These are phyloP conservation scores for Fraxinus quadrangulata DNA, from an alignment of 257 asterid species.

Conservation along the genomic window DNA sequence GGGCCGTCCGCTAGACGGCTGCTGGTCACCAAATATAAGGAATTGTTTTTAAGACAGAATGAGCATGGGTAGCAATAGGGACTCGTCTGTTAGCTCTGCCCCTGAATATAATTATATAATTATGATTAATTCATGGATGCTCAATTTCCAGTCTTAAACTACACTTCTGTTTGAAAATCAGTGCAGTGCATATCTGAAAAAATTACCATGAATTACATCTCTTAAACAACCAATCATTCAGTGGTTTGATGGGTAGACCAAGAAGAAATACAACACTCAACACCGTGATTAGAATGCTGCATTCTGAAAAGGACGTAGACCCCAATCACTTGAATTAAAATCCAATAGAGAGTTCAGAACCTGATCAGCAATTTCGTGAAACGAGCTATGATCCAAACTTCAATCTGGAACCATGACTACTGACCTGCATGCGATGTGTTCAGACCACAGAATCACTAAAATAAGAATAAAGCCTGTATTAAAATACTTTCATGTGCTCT, in stretches of 20 bases:
- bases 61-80: too few species aligned
- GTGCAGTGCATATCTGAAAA: not conserved
- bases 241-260: constrained; percentile 3
- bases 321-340: constrained; percentile 79
- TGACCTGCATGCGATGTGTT: constrained; percentile 55
- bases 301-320: constrained; percentile 62
- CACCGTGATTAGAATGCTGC: constrained; percentile 34
- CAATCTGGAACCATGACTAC: constrained; percentile 95
- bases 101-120: too few species aligned
- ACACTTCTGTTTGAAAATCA: not conserved
- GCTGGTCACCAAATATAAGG: too few species aligned
- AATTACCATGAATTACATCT: constrained; percentile 13
- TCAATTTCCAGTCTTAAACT: not conserved
- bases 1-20: too few species aligned
- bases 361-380: constrained; percentile 67
- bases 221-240: constrained; percentile 8
- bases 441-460: constrained; percentile 9
- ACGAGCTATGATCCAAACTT: constrained; percentile 66
- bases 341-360: constrained; percentile 74
- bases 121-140: not conserved
- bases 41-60: too few species aligned
- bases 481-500: not conserved
- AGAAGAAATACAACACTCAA: not conserved
- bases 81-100: too few species aligned
- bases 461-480: not conserved